Conservation (phyloP, 2,329 filamentous ascomycete genomes). For the Hypoxylon sp. region DNA sequence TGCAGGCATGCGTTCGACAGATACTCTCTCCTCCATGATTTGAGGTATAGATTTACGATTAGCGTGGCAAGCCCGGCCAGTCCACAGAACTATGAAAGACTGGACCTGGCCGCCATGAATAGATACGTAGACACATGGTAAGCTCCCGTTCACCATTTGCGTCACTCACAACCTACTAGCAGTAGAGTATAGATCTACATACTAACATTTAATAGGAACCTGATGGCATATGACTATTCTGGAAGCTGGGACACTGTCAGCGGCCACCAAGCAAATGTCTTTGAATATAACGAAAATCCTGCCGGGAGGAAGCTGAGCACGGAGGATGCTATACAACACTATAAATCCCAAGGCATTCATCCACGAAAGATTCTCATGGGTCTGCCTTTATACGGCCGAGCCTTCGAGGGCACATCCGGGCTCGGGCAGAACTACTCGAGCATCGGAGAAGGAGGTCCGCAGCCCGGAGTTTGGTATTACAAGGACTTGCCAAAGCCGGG, state of each 20-base stretch:
- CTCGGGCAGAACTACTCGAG: slow-evolving; percentile 75
- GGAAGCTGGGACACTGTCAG: slow-evolving; percentile 75
- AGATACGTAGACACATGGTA: slow-evolving; percentile 70
- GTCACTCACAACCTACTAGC: not conserved
- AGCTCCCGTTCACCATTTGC: slow-evolving; percentile 14
- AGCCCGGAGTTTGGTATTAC: slow-evolving; percentile 74
- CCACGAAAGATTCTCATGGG: slow-evolving; percentile 79
- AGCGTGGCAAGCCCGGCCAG: slow-evolving; percentile 67
- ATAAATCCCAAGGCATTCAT: slow-evolving; percentile 71
- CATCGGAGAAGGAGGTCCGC: slow-evolving; percentile 70
- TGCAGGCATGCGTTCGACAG: slow-evolving; percentile 57
- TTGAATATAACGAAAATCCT: slow-evolving; percentile 64
- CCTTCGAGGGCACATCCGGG: slow-evolving; percentile 77
- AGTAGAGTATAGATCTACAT: not conserved
- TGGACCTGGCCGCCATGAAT: slow-evolving; percentile 70
- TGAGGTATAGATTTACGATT: slow-evolving; percentile 64
- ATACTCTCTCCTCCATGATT: slow-evolving; percentile 49
- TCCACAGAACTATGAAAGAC: slow-evolving; percentile 62
- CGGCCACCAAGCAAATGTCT: slow-evolving; percentile 81
- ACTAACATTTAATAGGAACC: slow-evolving; percentile 52
- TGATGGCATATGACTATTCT: slow-evolving; percentile 80
- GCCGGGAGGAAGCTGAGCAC: slow-evolving; percentile 77
- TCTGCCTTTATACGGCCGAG: slow-evolving; percentile 84
- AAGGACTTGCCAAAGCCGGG: slow-evolving; percentile 76
- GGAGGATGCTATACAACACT: slow-evolving; percentile 74